These are phyloP conservation scores for Flammula alnicola DNA, from an alignment of 1,284 basidiomycete genomes.

Conservation along the genomic window DNA sequence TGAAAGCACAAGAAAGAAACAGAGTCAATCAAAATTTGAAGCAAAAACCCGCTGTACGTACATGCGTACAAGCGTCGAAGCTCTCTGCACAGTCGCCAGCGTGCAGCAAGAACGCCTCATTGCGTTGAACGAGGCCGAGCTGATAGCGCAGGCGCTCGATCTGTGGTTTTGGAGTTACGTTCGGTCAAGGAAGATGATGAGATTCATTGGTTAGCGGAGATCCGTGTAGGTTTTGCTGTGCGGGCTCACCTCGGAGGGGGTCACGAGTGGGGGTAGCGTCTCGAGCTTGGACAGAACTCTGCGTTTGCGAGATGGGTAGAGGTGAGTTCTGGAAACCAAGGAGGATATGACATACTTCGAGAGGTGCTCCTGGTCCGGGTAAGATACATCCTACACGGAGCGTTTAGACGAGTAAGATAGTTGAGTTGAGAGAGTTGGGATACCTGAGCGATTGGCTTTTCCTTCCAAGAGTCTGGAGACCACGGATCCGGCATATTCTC, in stretches of 20 bases:
- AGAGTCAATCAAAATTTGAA: slow-evolving; percentile 3
- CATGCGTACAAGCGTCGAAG: slow-evolving; percentile 89
- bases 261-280: slow-evolving; percentile 85
- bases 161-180: slow-evolving; percentile 42
- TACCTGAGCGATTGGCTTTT: slow-evolving; percentile 72
- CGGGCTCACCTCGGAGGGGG: slow-evolving; percentile 82
- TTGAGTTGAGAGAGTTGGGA: slow-evolving; percentile 6
- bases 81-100: slow-evolving; percentile 98
- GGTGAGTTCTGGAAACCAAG: background rate
- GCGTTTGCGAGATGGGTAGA: too few species aligned
- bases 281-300: slow-evolving; percentile 81
- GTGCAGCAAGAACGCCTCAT: slow-evolving; percentile 93
- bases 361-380: slow-evolving; percentile 54
- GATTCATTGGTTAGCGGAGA: slow-evolving; percentile 24
- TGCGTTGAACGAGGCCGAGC: slow-evolving; percentile 79
- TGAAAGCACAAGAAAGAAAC: background rate
- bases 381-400: slow-evolving; percentile 50
- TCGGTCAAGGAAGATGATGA: slow-evolving; percentile 4
- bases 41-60: too few species aligned
- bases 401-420: background rate
- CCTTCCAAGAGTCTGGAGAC: slow-evolving; percentile 62
- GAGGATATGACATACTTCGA: slow-evolving; percentile 39
- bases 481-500: slow-evolving; percentile 42
- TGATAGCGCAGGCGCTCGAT: slow-evolving; percentile 87
- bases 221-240: slow-evolving; percentile 28